Evolutionary conservation across 1,139 yeast species (phyloP).

Genomic region (Suhomyces yuchorum): DNA sequence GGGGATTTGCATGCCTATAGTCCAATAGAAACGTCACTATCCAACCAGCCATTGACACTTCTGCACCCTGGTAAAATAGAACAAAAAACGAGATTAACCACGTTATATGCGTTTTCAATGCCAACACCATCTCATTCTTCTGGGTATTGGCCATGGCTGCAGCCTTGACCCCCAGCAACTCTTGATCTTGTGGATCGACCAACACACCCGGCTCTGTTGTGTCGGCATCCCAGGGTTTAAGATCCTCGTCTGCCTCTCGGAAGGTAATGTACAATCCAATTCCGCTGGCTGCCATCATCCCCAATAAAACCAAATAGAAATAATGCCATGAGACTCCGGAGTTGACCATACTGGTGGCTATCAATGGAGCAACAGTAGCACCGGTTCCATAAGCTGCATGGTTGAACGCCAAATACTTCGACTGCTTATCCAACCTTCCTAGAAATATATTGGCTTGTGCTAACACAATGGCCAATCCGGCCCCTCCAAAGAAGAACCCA

Average conservation of each 20-base stretch:
- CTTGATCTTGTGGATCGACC: not conserved
- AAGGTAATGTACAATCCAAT: slow-evolving; percentile 38
- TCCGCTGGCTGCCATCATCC: slow-evolving; percentile 32
- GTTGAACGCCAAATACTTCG: slow-evolving; percentile 52
- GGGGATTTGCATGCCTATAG: slow-evolving; percentile 49
- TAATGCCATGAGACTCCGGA: slow-evolving; percentile 55
- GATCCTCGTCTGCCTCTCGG: slow-evolving; percentile 39
- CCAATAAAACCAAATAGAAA: slow-evolving; percentile 53
- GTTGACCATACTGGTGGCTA: slow-evolving; percentile 56
- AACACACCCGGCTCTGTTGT: not conserved
- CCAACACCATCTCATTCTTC: slow-evolving; percentile 22
- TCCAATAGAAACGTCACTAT: slow-evolving; percentile 61
- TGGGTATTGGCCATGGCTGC: not conserved
- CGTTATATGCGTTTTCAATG: slow-evolving; percentile 46
- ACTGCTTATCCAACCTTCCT: slow-evolving; percentile 49
- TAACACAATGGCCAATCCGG: slow-evolving; percentile 57
- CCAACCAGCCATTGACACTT: slow-evolving; percentile 75
- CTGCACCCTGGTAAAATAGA: slow-evolving; percentile 66
- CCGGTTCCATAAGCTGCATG: slow-evolving; percentile 69
- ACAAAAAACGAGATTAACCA: slow-evolving; percentile 58
- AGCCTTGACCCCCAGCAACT: not conserved
- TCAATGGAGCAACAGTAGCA: slow-evolving; percentile 60
- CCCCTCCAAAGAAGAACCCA: slow-evolving; percentile 60
- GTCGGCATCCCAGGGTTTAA: slow-evolving; percentile 17
- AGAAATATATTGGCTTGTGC: slow-evolving; percentile 62